Evolutionary conservation across 75 land plant genomes (phyloP).

Genomic region (Sequoia sempervirens): DNA sequence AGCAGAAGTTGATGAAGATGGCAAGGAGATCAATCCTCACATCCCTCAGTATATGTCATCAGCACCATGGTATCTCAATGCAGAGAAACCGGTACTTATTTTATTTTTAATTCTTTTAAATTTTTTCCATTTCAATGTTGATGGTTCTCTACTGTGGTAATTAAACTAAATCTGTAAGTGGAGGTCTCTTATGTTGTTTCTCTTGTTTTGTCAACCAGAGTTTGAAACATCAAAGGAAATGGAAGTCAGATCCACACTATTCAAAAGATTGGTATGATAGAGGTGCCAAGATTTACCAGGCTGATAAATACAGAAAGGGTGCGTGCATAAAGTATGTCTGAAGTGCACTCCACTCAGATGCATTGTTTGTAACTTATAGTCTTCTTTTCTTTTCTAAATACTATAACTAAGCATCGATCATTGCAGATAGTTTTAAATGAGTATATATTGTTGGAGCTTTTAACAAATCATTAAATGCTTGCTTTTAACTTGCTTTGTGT

Average conservation of each 20-base stretch:
- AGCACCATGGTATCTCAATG: conserved; percentile 98
- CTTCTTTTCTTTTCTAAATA: background rate
- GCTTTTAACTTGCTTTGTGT: background rate
- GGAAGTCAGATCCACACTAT: conserved; percentile 52
- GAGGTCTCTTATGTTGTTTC: background rate
- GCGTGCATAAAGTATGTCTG: conserved; percentile 35
- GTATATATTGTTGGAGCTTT: background rate
- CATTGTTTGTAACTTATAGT: background rate
- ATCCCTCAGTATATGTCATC: conserved; percentile 98
- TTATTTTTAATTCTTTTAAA: background rate
- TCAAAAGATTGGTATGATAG: conserved; percentile 49
- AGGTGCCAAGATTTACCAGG: conserved; percentile 43
- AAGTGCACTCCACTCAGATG: background rate
- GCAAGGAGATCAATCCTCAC: conserved; percentile 92
- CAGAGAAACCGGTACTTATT: conserved; percentile 67
- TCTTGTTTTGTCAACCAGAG: conserved; percentile 22
- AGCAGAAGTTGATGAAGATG: conserved; percentile 95
- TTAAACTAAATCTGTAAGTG: background rate
- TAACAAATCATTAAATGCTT: background rate
- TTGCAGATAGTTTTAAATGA: background rate
- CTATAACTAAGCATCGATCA: background rate
- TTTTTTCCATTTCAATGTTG: background rate
- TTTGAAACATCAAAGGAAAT: conserved; percentile 54
- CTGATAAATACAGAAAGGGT: conserved; percentile 41
- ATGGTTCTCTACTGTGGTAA: background rate